A percentile compares a stretch with the other conserved stretches of the same genome.
Evolutionary conservation across 169 alveolate species (phyloP).

Genomic region (Cryptosporidium sp.): DNA sequence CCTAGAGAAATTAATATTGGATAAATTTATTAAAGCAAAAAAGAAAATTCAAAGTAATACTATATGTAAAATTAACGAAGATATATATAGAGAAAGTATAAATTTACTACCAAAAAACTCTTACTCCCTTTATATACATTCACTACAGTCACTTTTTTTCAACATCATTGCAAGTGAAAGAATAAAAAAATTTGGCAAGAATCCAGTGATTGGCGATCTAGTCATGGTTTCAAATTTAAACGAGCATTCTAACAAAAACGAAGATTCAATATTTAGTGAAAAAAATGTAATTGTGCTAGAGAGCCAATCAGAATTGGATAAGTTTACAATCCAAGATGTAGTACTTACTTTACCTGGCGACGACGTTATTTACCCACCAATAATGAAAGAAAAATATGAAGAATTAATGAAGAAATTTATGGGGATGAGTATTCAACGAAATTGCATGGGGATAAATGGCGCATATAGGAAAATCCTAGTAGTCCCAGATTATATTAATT

Average conservation of each 20-base stretch:
- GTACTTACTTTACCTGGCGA: conserved; percentile 94
- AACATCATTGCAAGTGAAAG: conserved; percentile 88
- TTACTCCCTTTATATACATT: conserved; percentile 90
- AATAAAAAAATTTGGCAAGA: conserved; percentile 87
- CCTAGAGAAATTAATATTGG: conserved; percentile 25
- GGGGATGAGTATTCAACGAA: conserved; percentile 79
- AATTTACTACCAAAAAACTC: conserved; percentile 85
- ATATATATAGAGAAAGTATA: conserved; percentile 84
- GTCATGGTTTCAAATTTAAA: conserved; percentile 81
- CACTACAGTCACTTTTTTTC: conserved; percentile 93
- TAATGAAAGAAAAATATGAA: conserved; percentile 71
- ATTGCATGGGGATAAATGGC: conserved; percentile 82
- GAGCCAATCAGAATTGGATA: conserved; percentile 84
- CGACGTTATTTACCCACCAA: conserved; percentile 83
- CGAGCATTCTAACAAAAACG: conserved; percentile 76
- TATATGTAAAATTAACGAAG: conserved; percentile 58
- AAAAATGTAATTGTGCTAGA: conserved; percentile 81
- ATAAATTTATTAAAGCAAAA: conserved; percentile 73
- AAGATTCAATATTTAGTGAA: conserved; percentile 50
- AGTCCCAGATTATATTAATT: conserved; percentile 82
- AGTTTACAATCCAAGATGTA: conserved; percentile 87
- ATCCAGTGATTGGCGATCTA: conserved; percentile 83
- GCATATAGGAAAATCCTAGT: conserved; percentile 87
- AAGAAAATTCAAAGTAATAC: conserved; percentile 70
- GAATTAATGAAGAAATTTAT: conserved; percentile 78